Conservation (phyloP, 768 basidiomycete genomes). For the Pulveroboletus frians region DNA sequence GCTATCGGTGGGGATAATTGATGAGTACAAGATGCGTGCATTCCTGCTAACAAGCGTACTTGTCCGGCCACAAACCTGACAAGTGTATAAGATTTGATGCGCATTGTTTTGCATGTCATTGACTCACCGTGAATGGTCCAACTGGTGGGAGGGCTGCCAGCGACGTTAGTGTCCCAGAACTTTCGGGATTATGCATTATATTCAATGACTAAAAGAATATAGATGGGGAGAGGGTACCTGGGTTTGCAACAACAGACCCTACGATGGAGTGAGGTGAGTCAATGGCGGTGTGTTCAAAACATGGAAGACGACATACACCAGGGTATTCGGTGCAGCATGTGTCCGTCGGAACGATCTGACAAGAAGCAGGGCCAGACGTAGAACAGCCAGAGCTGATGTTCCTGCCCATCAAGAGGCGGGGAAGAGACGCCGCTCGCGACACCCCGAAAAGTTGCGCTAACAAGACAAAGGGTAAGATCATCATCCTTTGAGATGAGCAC, state of each 20-base stretch:
- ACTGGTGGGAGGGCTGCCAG: constrained; percentile 57
- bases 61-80: constrained; percentile 62
- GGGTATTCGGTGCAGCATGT: constrained; percentile 65
- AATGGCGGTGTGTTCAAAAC: neutral
- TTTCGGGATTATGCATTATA: constrained; percentile 20
- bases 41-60: constrained; percentile 33
- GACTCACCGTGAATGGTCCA: constrained; percentile 73
- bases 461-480: constrained; percentile 18
- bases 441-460: constrained; percentile 17
- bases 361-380: constrained; percentile 45
- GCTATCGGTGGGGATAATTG: constrained; percentile 28
- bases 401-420: constrained; percentile 30
- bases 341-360: constrained; percentile 42
- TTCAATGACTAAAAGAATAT: neutral
- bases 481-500: neutral
- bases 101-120: neutral
- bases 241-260: constrained; percentile 60
- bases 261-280: neutral
- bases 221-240: constrained; percentile 32
- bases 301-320: constrained; percentile 39
- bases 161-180: constrained; percentile 70
- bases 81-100: constrained; percentile 3
- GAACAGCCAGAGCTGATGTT: constrained; percentile 49
- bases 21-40: neutral
- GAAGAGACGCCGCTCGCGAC: constrained; percentile 9